Evolutionary conservation across 129 eudicot species (phyloP), one percentile per base, ranked within the genome.

Genomic region (Scalesia atractyloides): DNA sequence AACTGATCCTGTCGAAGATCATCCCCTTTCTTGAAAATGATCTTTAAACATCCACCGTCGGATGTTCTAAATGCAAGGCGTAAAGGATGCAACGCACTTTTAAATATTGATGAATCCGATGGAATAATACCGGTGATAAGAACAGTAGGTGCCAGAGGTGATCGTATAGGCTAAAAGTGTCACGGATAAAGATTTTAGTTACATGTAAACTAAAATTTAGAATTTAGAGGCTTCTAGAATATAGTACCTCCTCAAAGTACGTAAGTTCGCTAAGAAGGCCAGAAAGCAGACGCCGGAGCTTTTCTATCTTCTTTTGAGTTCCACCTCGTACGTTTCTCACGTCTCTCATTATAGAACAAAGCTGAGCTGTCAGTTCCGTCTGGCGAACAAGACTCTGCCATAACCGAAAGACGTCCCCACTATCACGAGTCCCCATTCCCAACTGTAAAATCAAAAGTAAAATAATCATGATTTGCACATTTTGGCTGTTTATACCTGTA

Each of bases 351-450:
- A 94, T 90, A 50, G 97, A 90, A 74, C 98, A 90, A 80, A 94
- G 43, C 76, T 94, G 98, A 22, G 98, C 98, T 20, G 98, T 94
- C 83, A 94, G 75, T 83, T 94, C 97, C 17, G 97, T 94, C 74
- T 94, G 93, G 24, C 96, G 96, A 57, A 90, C 97, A 72, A 94
- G 82, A 84, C 98, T 94, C 82, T 94, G 98, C 98, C 97, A 94
- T 48, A 84, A 74, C 88, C 90, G 90, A 65, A 70, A 82, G 65
- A 93, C 97, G 65, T 94, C 96, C 58, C 84, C 96, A 17, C 81
- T 87, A 68, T 86, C 97, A 86, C 71, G 66, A 7, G 81, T 77
- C 70, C 82, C 74, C 4, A 78, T 73, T 62, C 89, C 95, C 78
- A 94, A 72, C 98, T 94, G 82, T 59, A 36, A 72, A 49, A 68